phyloP scores from a whole-genome alignment of 2,329 filamentous ascomycete species.

The Penicillium sp. region DNA sequence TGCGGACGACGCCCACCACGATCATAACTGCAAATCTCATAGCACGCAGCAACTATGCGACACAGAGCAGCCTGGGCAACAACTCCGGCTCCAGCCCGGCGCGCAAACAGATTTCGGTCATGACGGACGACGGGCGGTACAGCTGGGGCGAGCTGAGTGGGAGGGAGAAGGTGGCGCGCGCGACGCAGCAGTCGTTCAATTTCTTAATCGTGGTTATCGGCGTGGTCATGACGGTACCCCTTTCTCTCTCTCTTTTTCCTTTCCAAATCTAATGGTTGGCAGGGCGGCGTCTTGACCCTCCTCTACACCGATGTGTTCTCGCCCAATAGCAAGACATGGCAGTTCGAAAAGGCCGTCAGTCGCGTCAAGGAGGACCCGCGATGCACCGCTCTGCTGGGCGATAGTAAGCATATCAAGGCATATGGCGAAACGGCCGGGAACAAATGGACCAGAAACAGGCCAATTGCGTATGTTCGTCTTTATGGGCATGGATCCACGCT shows the following conservation, averaged over 20 bases:
- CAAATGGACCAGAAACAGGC: constrained; percentile 69
- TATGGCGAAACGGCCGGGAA: constrained; percentile 77
- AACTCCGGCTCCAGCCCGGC: constrained; percentile 44
- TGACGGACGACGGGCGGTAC: constrained; percentile 80
- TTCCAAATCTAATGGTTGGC: not conserved
- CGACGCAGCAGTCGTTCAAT: constrained; percentile 89
- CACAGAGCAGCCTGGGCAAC: constrained; percentile 48
- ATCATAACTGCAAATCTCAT: constrained; percentile 1
- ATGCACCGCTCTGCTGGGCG: constrained; percentile 71
- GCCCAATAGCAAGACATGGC: constrained; percentile 75
- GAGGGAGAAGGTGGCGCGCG: constrained; percentile 74
- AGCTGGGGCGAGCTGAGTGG: constrained; percentile 73
- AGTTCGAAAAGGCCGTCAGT: constrained; percentile 84
- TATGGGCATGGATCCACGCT: not conserved
- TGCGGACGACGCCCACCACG: not conserved
- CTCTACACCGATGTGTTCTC: constrained; percentile 81
- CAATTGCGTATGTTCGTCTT: constrained; percentile 44
- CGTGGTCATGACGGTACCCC: constrained; percentile 66
- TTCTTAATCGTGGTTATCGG: constrained; percentile 73
- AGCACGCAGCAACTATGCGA: constrained; percentile 54
- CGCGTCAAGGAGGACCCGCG: constrained; percentile 68
- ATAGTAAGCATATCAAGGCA: constrained; percentile 69
- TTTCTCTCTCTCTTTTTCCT: not conserved
- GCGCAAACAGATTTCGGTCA: constrained; percentile 70
- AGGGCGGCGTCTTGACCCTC: constrained; percentile 74